Evolutionary conservation across 192 early-diverging fungal species (phyloP), one percentile per base, ranked within the genome.

Genomic region (Coemansia sp.): DNA sequence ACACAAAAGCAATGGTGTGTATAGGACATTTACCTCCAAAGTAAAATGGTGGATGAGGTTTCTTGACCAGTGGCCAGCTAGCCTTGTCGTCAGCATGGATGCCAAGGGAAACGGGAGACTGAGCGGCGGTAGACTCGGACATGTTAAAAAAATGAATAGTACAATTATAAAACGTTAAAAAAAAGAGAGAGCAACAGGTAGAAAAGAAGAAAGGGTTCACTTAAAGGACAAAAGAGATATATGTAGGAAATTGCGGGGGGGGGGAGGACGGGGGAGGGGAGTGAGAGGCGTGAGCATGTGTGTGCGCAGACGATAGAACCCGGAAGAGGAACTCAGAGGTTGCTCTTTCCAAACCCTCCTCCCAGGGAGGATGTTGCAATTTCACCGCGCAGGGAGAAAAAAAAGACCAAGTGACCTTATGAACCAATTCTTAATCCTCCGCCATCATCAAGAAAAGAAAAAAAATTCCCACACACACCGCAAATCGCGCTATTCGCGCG

Each of bases 1-100:
- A 5, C 3, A 19, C 2, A n/a, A 46, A 34, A 5, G 32, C 32
- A 34, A 34, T 6, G 32, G 32, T 34, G 32, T 34, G 6, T 34
- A 34, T 34, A 34, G 32, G 32, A 34, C 32, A 34, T 34, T 34
- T 71, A 62, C 76, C 80, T 61, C 80, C 80, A 44, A 83, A 68
- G 50, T 77, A 83, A 13, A 71, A 77, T 58, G 80, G 80, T 46
- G 75, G 61, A 38, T 67, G 66, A 3, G 80, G 80, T 19, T 83
- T 83, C 50, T 77, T 83, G 38, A 71, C 72, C 59, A 77, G 39
- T 15, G 80, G 69, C 71, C 71, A 74, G 15, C 39, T 39, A 45
- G 55, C 15, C 20, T 66, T 65, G 11, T 72, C 62, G 19, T 65
- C 34, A 20, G 41, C 50, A 15, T 50, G 62, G 45, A 36, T 17